These are phyloP conservation scores for Asterochloris erici DNA, from an alignment of 139 green algal species.

Conservation along the genomic window DNA sequence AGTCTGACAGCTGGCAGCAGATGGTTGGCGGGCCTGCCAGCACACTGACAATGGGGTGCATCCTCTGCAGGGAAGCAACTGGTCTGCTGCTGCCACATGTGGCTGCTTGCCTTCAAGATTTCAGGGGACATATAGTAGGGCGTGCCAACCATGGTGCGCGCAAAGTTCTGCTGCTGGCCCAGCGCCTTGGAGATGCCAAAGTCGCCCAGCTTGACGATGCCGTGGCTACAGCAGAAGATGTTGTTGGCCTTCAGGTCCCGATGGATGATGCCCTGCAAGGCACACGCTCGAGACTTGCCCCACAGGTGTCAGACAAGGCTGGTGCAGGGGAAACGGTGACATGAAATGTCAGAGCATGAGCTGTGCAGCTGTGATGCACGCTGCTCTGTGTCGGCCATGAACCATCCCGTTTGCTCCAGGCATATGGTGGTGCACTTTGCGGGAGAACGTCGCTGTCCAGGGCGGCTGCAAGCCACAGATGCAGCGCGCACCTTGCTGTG, in stretches of 20 bases:
- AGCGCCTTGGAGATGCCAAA: slow-evolving; percentile 61
- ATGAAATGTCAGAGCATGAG: no score
- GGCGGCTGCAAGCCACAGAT: no score
- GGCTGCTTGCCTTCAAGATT: slow-evolving; percentile 32
- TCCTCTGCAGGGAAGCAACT: no score
- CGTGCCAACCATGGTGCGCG: slow-evolving; percentile 49
- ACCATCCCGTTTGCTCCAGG: no score
- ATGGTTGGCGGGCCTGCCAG: no score
- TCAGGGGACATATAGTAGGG: slow-evolving; percentile 59
- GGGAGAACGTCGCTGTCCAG: no score
- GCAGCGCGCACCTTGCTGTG: slow-evolving; percentile 46
- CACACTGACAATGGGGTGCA: no score
- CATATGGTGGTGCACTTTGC: neutral
- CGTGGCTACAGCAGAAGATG: slow-evolving; percentile 26
- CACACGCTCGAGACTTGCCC: neutral
- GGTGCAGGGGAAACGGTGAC: neutral
- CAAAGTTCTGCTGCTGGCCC: slow-evolving; percentile 15
- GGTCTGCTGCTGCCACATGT: no score
- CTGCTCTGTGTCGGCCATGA: no score
- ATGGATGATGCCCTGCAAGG: slow-evolving; percentile 37
- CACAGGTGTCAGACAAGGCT: neutral
- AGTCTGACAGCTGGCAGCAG: no score
- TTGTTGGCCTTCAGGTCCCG: slow-evolving; percentile 53
- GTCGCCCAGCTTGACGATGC: slow-evolving; percentile 66
- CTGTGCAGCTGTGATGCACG: no score